Conservation (phyloP, 2,329 filamentous ascomycete genomes). For the Xylariaceae sp. region DNA sequence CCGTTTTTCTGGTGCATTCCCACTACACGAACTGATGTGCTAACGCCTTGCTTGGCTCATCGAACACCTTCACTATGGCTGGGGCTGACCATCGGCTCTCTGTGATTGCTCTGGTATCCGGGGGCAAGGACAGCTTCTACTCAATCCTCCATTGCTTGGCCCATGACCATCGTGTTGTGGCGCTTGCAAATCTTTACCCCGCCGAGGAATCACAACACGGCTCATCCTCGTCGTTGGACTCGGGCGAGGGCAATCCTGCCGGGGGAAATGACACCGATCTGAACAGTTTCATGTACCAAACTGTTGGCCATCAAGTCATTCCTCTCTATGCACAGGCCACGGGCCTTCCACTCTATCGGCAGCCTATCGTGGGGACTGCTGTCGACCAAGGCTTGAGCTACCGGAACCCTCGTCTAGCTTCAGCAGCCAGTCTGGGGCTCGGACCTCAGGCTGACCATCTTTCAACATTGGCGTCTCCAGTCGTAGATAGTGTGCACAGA, state of each 20-base stretch:
- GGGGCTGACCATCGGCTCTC: conserved; percentile 51
- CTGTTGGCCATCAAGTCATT: conserved; percentile 83
- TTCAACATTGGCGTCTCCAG: neutral
- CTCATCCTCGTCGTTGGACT: conserved; percentile 8
- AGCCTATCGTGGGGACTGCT: conserved; percentile 69
- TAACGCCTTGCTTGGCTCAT: neutral
- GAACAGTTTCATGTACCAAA: conserved; percentile 99
- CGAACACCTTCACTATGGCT: conserved; percentile 31
- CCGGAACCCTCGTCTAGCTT: conserved; percentile 23
- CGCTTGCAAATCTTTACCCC: conserved; percentile 82
- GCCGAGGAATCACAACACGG: conserved; percentile 12
- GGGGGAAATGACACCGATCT: conserved; percentile 54
- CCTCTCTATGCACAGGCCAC: conserved; percentile 81
- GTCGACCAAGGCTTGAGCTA: conserved; percentile 74
- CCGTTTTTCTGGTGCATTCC: too few species aligned
- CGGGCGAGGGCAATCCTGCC: conserved; percentile 29
- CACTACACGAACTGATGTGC: too few species aligned
- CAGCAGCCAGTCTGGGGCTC: conserved; percentile 2
- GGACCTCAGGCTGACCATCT: conserved; percentile 2
- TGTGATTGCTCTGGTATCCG: conserved; percentile 90
- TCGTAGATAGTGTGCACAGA: conserved; percentile 7
- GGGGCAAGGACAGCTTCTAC: conserved; percentile 96
- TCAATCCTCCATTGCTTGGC: conserved; percentile 85
- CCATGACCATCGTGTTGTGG: conserved; percentile 81
- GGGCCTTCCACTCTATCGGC: conserved; percentile 78